Conservation (phyloP, 116 monocot genomes). For the Iris pallida region DNA sequence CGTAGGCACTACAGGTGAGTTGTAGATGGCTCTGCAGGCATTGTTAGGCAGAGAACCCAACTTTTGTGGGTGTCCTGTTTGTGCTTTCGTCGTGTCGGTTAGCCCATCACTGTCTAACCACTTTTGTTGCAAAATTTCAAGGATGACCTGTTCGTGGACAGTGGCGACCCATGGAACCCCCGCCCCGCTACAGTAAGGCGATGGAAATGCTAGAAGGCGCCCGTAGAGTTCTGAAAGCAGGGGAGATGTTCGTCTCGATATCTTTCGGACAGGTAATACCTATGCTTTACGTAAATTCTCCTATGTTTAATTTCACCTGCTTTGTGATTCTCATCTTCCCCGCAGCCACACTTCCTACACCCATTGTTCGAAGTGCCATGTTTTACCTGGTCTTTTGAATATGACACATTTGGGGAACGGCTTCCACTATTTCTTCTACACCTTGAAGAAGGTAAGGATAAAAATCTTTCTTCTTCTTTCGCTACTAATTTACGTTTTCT, state of each 20-base stretch:
- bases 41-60: too few species aligned
- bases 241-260: slow-evolving; percentile 83
- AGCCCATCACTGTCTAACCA: too few species aligned
- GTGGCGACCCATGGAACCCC: slow-evolving; percentile 98
- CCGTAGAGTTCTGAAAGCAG: slow-evolving; percentile 72
- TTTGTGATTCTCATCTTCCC: neutral
- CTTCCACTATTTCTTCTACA: slow-evolving; percentile 95
- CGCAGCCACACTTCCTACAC: slow-evolving; percentile 87
- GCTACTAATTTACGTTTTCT: too few species aligned
- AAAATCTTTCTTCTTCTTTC: neutral
- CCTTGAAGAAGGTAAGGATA: slow-evolving; percentile 64
- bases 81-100: too few species aligned
- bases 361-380: slow-evolving; percentile 40
- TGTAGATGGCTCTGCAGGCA: too few species aligned
- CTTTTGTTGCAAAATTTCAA: too few species aligned
- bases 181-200: slow-evolving; percentile 62
- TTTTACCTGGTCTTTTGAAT: slow-evolving; percentile 33
- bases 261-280: slow-evolving; percentile 82
- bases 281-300: neutral
- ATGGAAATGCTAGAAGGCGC: slow-evolving; percentile 78
- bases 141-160: slow-evolving; percentile 95
- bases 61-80: too few species aligned
- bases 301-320: neutral
- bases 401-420: slow-evolving; percentile 78
- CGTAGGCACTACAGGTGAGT: too few species aligned